Evolutionary conservation across 345 rosid species (phyloP).

Genomic region (Crucihimalaya himalaica): DNA sequence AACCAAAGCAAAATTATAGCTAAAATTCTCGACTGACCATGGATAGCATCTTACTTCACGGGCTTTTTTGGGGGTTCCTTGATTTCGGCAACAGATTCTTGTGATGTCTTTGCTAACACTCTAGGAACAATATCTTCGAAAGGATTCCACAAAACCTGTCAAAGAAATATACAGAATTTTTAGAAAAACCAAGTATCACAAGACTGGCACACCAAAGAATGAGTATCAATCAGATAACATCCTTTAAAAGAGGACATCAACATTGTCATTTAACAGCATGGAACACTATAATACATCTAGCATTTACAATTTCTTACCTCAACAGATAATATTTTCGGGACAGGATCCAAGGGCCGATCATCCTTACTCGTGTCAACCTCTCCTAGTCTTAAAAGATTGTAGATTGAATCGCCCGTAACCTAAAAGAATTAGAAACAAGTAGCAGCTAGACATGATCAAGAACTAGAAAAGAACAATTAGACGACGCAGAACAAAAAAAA

Average conservation of each 20-base stretch:
- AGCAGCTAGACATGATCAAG: constrained; percentile 16
- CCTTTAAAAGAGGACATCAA: neutral
- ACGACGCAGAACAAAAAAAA: neutral
- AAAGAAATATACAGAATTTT: neutral
- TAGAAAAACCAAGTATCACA: constrained; percentile 6
- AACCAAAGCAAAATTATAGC: constrained; percentile 21
- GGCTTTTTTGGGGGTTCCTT: constrained; percentile 68
- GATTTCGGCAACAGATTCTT: constrained; percentile 50
- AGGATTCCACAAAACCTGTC: constrained; percentile 90
- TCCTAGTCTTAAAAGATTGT: constrained; percentile 70
- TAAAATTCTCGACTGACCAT: neutral
- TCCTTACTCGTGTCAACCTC: constrained; percentile 76
- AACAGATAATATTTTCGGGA: constrained; percentile 67
- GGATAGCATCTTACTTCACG: constrained; percentile 61
- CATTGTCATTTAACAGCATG: neutral
- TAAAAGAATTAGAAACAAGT: constrained; percentile 40
- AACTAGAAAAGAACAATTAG: neutral
- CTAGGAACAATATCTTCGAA: constrained; percentile 94
- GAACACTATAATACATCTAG: neutral
- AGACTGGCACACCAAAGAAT: neutral
- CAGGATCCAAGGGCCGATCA: constrained; percentile 84
- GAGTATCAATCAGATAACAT: constrained; percentile 1
- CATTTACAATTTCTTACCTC: constrained; percentile 53
- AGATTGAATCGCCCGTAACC: constrained; percentile 92
- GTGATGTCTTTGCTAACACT: constrained; percentile 40